These are phyloP conservation scores for Scalesia atractyloides DNA, from an alignment of 129 eudicot genomes.

Conservation along the genomic window DNA sequence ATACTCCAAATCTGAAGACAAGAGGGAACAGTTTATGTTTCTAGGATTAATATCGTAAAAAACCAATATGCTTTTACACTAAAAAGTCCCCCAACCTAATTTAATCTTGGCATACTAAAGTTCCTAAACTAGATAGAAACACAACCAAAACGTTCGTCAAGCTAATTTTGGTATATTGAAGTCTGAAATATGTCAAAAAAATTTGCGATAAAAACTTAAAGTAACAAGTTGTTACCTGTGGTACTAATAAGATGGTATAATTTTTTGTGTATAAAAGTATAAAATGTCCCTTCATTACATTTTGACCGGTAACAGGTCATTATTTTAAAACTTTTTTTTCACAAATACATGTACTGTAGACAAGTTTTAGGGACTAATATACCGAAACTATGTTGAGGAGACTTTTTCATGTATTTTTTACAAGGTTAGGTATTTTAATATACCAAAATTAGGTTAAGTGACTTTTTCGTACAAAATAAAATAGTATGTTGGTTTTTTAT, in stretches of 20 bases:
- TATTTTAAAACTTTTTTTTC: not conserved
- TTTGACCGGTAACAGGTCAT: not conserved
- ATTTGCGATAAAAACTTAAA: not conserved
- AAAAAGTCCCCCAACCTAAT: not conserved
- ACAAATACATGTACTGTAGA: not conserved
- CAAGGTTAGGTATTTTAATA: not conserved
- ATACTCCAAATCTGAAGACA: conserved; percentile 78
- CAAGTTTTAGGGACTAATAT: too few relatives aligned
- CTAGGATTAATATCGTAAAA: not conserved
- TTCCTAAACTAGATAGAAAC: not conserved
- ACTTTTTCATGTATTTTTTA: not conserved
- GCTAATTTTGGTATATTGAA: not conserved
- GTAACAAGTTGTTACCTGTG: not conserved
- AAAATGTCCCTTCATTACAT: not conserved
- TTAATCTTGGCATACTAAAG: not conserved
- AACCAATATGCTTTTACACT: not conserved
- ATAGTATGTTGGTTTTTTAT: not conserved
- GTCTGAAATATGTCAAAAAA: not conserved
- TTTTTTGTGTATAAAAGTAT: not conserved
- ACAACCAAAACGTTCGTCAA: not conserved
- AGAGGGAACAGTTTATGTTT: not conserved
- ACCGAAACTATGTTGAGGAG: not conserved
- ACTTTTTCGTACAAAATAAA: not conserved
- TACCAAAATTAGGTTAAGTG: not conserved
- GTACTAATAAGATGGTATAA: not conserved